Conservation (phyloP, 1,284 basidiomycete species). For the Ustilago cynodontis region DNA sequence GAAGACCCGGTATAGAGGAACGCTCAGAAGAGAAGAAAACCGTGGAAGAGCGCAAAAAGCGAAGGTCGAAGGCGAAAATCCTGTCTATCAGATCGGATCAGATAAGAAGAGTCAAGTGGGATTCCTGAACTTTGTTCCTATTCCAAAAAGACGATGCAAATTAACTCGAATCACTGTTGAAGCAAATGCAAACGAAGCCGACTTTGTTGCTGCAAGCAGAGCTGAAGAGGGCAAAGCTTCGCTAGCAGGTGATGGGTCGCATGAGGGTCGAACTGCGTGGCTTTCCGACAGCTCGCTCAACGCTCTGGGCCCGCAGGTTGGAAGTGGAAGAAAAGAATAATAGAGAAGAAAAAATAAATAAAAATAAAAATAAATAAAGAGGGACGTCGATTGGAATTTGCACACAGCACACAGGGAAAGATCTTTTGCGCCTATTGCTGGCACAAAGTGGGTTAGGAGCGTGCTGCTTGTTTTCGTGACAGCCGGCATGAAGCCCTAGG, state of each 20-base stretch:
- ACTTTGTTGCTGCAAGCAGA: not conserved
- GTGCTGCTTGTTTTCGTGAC: too few relatives aligned
- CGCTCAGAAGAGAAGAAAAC: not conserved
- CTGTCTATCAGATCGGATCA: slow-evolving; percentile 39
- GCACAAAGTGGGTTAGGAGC: too few relatives aligned
- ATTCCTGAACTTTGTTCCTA: not conserved
- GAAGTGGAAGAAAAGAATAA: not conserved
- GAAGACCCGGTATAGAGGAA: not conserved
- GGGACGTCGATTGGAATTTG: not conserved
- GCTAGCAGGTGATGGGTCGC: not conserved
- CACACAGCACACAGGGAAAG: too few relatives aligned
- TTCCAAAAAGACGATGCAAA: not conserved
- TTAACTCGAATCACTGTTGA: not conserved
- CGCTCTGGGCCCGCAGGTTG: slow-evolving; percentile 1
- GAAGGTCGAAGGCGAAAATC: slow-evolving; percentile 1
- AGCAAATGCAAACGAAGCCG: not conserved
- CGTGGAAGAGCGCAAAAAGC: not conserved
- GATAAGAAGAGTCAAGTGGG: slow-evolving; percentile 16
- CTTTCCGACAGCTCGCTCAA: slow-evolving; percentile 24
- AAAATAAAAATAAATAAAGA: not conserved
- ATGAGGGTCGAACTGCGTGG: slow-evolving; percentile 19
- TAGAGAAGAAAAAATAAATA: too few relatives aligned
- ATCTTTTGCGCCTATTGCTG: too few relatives aligned
- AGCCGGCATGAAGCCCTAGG: not conserved
- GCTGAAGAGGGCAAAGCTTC: not conserved